Percentiles rank a stretch among this genome's conserved stretches.
Conservation (phyloP, 1,284 basidiomycete genomes). For the Irpex lacteus region DNA sequence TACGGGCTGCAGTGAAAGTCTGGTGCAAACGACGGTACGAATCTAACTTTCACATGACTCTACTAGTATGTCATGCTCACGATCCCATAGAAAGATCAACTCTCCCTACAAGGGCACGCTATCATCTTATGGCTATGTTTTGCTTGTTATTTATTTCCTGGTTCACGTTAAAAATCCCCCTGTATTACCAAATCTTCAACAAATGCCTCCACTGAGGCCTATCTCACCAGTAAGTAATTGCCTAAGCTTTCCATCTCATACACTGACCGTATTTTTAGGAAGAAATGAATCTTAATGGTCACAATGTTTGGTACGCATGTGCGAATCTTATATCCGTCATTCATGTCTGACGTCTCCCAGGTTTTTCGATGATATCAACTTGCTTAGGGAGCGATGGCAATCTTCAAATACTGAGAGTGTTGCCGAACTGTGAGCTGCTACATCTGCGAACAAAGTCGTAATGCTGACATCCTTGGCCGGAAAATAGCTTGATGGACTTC, state of each 20-base stretch:
- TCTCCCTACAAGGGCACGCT: constrained; percentile 96
- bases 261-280: constrained; percentile 49
- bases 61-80: not conserved
- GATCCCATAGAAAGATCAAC: constrained; percentile 82
- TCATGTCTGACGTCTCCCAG: constrained; percentile 32
- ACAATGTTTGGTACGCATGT: constrained; percentile 74
- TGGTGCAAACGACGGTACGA: constrained; percentile 93
- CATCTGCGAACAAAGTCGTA: not conserved
- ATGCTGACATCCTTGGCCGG: not conserved
- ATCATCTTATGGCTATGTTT: constrained; percentile 96
- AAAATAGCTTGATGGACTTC: constrained; percentile 86
- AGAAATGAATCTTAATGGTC: constrained; percentile 80
- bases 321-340: not conserved
- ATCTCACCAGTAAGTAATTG: constrained; percentile 57
- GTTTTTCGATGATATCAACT: constrained; percentile 98
- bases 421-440: constrained; percentile 76
- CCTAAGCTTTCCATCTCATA: constrained; percentile 7
- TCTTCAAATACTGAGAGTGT: constrained; percentile 93
- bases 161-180: constrained; percentile 96
- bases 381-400: constrained; percentile 88
- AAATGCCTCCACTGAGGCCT: constrained; percentile 82
- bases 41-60: constrained; percentile 1
- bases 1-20: constrained; percentile 76
- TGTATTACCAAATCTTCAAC: constrained; percentile 88
- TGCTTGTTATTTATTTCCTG: constrained; percentile 96